Conservation (phyloP, 805 yeast species). For the Nakazawaea anatomiae region DNA sequence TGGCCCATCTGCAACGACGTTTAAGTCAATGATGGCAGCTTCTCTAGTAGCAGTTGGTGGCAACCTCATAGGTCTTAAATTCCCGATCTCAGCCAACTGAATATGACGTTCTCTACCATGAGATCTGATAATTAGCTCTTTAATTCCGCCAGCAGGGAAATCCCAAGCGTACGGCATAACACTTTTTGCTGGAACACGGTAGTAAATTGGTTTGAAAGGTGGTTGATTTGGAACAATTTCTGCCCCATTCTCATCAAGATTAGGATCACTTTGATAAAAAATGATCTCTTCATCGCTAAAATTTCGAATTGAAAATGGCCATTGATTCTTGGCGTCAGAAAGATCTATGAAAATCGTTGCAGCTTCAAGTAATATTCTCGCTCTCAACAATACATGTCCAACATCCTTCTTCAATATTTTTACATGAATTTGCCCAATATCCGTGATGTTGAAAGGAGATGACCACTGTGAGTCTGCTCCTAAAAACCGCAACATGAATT, state of each 20-base stretch:
- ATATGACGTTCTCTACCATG: constrained; percentile 72
- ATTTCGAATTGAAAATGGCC: constrained; percentile 94
- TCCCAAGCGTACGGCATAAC: constrained; percentile 99
- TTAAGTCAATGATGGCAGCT: constrained; percentile 66
- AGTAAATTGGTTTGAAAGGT: constrained; percentile 71
- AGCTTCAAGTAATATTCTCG: constrained; percentile 71
- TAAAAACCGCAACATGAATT: constrained; percentile 52
- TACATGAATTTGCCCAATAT: constrained; percentile 75
- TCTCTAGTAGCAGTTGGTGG: constrained; percentile 37
- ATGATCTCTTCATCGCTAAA: constrained; percentile 83
- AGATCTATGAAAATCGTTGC: constrained; percentile 78
- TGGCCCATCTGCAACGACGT: constrained; percentile 95
- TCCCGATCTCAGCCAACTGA: constrained; percentile 91
- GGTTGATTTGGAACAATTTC: constrained; percentile 42
- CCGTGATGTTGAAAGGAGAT: constrained; percentile 78
- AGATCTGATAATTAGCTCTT: constrained; percentile 70
- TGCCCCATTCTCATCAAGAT: constrained; percentile 50
- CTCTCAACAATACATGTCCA: constrained; percentile 65
- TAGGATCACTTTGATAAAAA: constrained; percentile 83
- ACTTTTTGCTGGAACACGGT: constrained; percentile 79
- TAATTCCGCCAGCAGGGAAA: constrained; percentile 83
- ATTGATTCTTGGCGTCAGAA: constrained; percentile 62
- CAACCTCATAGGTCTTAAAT: constrained; percentile 77
- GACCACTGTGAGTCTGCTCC: constrained; percentile 69
- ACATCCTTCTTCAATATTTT: constrained; percentile 59